Conservation (phyloP, 2,329 filamentous ascomycete genomes). For the Xenoacremonium recifei region DNA sequence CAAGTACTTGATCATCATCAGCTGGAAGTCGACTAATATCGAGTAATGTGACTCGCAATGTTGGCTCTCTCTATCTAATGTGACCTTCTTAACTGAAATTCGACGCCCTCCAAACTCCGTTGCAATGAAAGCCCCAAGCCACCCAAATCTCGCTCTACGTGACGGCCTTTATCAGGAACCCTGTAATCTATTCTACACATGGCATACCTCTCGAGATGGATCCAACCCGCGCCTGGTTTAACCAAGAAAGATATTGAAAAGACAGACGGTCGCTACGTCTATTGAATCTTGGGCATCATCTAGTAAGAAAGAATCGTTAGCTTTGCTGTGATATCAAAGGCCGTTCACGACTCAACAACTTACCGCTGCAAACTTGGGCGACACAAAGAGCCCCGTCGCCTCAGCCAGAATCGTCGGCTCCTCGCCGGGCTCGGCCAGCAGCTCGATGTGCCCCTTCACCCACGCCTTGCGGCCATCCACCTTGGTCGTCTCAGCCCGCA, state of each 20-base stretch:
- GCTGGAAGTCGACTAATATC: no score
- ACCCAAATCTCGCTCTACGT: no score
- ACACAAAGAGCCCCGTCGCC: conserved; percentile 83
- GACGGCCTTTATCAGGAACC: no score
- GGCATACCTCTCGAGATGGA: conserved; percentile 1
- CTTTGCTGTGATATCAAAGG: not conserved
- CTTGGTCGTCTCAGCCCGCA: conserved; percentile 76
- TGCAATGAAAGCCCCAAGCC: no score
- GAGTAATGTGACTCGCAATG: no score
- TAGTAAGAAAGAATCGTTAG: conserved; percentile 12
- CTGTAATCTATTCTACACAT: conserved; percentile 10
- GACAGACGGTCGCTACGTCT: conserved; percentile 2
- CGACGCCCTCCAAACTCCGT: no score
- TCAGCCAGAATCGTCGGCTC: conserved; percentile 70
- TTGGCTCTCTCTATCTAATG: no score
- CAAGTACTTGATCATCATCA: no score
- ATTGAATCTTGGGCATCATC: conserved; percentile 32
- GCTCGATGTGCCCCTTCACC: conserved; percentile 86
- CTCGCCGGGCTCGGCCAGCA: conserved; percentile 61
- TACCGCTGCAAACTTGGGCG: conserved; percentile 79
- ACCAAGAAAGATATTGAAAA: no score
- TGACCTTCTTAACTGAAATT: no score
- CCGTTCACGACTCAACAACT: conserved; percentile 33
- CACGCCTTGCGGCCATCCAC: conserved; percentile 93
- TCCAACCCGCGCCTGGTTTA: not conserved